Conservation (phyloP, 345 rosid genomes). For the Eucalyptus regnans region DNA sequence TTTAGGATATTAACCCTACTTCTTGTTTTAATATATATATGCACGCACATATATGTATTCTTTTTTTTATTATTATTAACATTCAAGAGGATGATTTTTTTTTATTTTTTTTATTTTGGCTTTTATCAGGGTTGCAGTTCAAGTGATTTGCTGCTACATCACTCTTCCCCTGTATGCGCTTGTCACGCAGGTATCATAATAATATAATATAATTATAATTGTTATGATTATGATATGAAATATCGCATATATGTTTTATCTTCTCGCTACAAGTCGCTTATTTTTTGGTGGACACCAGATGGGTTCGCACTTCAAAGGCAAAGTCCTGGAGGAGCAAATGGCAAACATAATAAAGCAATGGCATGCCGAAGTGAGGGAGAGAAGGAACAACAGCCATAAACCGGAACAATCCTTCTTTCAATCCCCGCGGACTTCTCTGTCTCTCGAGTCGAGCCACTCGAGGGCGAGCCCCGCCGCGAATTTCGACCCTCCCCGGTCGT, state of each 20-base stretch:
- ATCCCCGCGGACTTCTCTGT: background rate
- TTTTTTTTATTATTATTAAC: background rate
- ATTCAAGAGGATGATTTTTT: background rate
- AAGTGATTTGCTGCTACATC: conserved; percentile 54
- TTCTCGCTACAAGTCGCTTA: too few relatives aligned
- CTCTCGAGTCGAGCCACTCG: background rate
- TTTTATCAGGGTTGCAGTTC: conserved; percentile 45
- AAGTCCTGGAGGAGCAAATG: conserved; percentile 12
- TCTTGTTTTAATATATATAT: background rate
- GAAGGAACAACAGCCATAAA: background rate
- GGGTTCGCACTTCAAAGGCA: conserved; percentile 24
- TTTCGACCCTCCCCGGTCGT: background rate
- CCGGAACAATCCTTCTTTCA: background rate
- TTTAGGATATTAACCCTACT: too few relatives aligned
- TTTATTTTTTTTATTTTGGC: background rate
- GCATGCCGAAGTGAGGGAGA: conserved; percentile 16
- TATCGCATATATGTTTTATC: background rate
- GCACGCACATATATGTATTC: too few relatives aligned
- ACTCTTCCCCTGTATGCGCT: conserved; percentile 81
- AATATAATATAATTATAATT: background rate
- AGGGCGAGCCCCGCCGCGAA: background rate
- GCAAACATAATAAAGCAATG: conserved; percentile 10
- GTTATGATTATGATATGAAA: background rate
- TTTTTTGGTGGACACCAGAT: conserved; percentile 1
- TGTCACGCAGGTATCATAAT: conserved; percentile 44